phyloP scores from a whole-genome alignment of 192 early-diverging fungal genomes.

The Linnemannia hyalina region DNA sequence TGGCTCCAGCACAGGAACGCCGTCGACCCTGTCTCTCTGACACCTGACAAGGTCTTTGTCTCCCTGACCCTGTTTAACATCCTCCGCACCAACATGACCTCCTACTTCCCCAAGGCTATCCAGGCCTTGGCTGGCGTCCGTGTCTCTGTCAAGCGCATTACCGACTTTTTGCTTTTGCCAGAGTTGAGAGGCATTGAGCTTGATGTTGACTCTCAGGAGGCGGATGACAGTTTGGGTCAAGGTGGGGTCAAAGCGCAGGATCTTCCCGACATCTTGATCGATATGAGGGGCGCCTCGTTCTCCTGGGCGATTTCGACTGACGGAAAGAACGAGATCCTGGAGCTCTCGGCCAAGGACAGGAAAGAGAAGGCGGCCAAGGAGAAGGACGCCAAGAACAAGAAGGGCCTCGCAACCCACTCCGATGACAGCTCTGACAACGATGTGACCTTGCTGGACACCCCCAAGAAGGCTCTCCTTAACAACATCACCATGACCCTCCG shows the following conservation, averaged over 20 bases:
- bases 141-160: conserved; percentile 18
- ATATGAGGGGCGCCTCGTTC: conserved; percentile 22
- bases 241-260: not conserved
- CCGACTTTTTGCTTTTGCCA: conserved; percentile 29
- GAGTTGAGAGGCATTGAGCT: conserved; percentile 17
- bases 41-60: conserved; percentile 28
- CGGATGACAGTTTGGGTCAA: not conserved
- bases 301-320: conserved; percentile 12
- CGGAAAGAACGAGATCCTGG: conserved; percentile 12
- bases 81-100: conserved; percentile 20
- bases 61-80: conserved; percentile 19
- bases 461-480: conserved; percentile 30
- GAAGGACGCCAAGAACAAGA: not conserved
- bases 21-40: not conserved
- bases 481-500: conserved; percentile 22
- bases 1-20: conserved; percentile 18
- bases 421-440: not conserved
- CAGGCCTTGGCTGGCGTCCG: conserved; percentile 20
- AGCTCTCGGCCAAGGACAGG: conserved; percentile 10
- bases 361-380: not conserved
- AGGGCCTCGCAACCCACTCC: not conserved
- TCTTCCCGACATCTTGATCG: conserved; percentile 22
- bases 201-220: not conserved
- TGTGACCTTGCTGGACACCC: not conserved
- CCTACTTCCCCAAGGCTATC: conserved; percentile 26